Base-by-base conservation (phyloP, 495 filamentous ascomycete genomes). In the Podospora tetraspora region DNA sequence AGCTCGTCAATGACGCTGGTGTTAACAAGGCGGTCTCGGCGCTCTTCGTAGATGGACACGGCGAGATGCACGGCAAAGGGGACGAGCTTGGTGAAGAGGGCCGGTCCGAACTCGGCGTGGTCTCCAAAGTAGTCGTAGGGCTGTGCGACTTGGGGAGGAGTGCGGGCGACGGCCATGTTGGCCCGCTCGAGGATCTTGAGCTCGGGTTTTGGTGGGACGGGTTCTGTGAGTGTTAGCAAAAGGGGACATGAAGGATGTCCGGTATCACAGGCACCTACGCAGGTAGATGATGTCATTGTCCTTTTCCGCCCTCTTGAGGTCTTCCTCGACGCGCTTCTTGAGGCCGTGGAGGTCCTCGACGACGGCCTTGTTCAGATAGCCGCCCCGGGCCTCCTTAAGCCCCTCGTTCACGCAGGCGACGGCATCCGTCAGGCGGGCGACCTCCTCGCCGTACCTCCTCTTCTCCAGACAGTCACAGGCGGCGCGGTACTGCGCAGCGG, bases 281-380 rank as follows among this genome's bases (percentile, higher is more conserved):
- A 97, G 81, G 76, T 98, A 99, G 21, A 99, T 97, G 61, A 96
- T 78, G 78, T 99, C 92, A 70, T 99, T 99, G 73, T 99, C 95
- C 76, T 92, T 96, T 77, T 98, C 95, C 0, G 95, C 94, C 61
- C 94, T 82, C 77, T 96, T 97, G 67, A 99, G 73, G 71, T 96
- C 92, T 68, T 97, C 93, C 59, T 88, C 82, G 2, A 97, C 91
- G 62, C 89, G 88, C 67, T 81, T 90, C 79, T 94, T 97, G 57
- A 99, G 77, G 0, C 88, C 91, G 61, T 93, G 90, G 63, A 98
- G 79, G 76, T 98, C 95, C 9, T 88, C 90, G 10, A 92, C 76
- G 0, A 98, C 92, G 0, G 85, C 84, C 70, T 92, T 94, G 77
- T 90, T 96, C 56, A 99, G 86, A 81, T 94, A 97, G 30, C 80